phyloP scores from a whole-genome alignment of 768 basidiomycete genomes.

The Lanmaoa rubissima region DNA sequence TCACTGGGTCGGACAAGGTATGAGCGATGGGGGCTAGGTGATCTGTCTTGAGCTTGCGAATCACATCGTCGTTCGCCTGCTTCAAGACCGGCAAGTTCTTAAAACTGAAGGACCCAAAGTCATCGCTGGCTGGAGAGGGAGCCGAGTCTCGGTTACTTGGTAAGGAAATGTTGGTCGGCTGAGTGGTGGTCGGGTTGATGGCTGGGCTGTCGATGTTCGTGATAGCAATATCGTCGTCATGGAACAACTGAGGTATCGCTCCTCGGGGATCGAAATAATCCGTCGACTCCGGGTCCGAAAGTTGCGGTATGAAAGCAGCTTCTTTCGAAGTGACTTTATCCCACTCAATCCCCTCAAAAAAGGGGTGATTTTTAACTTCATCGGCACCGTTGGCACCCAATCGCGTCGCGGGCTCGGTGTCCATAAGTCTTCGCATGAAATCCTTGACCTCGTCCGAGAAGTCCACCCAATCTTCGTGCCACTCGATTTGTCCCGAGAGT shows the following conservation, averaged over 20 bases:
- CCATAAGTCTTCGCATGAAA: conserved; percentile 86
- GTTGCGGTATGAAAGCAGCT: conserved; percentile 93
- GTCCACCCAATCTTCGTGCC: conserved; percentile 94
- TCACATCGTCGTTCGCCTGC: conserved; percentile 98
- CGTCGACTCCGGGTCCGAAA: conserved; percentile 96
- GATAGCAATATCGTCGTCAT: conserved; percentile 76
- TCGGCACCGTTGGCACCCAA: conserved; percentile 85
- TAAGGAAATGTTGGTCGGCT: conserved; percentile 20
- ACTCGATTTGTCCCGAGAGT: conserved; percentile 88
- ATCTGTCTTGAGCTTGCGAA: conserved; percentile 91
- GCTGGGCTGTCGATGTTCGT: conserved; percentile 48
- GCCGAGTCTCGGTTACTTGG: conserved; percentile 41
- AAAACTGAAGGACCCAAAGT: conserved; percentile 98
- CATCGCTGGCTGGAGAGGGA: conserved; percentile 67
- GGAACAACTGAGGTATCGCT: conserved; percentile 85
- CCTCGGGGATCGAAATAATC: conserved; percentile 99
- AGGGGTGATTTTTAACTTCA: conserved; percentile 91
- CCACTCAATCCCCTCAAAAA: conserved; percentile 92
- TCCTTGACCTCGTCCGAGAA: conserved; percentile 83
- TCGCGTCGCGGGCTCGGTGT: conserved; percentile 72
- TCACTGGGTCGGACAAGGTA: conserved; percentile 62
- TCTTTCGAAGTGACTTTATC: conserved; percentile 83
- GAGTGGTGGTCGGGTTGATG: conserved; percentile 21
- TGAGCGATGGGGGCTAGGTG: conserved; percentile 79
- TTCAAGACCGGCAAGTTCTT: conserved; percentile 96